Conservation (phyloP, 257 asterid species). For the Oldenlandia corymbosa region DNA sequence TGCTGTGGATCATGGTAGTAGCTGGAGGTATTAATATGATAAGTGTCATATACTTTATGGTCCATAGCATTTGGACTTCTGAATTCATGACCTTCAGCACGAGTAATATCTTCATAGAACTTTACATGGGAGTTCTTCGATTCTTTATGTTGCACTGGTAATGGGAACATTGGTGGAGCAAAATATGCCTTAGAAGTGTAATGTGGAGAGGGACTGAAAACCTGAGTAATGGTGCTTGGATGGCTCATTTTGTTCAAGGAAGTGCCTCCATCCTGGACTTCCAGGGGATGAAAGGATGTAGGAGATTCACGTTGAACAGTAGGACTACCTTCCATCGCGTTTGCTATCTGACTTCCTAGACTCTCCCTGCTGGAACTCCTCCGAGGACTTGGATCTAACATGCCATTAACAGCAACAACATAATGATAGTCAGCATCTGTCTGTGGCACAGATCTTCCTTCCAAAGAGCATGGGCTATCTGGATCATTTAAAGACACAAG, state of each 20-base stretch:
- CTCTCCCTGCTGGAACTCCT: constrained; percentile 70
- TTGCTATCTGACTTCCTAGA: constrained; percentile 34
- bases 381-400: constrained; percentile 40
- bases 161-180: constrained; percentile 35
- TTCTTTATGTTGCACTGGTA: constrained; percentile 25
- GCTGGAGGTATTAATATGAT: constrained; percentile 30
- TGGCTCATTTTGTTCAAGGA: constrained; percentile 23
- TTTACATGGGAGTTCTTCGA: constrained; percentile 26
- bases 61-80: constrained; percentile 23
- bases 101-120: constrained; percentile 26
- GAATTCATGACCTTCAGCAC: constrained; percentile 23
- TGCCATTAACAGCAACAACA: constrained; percentile 66
- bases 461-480: constrained; percentile 49
- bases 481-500: constrained; percentile 52
- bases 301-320: constrained; percentile 40
- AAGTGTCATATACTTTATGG: constrained; percentile 23
- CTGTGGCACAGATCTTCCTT: constrained; percentile 37
- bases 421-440: constrained; percentile 52
- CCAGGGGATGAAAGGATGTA: constrained; percentile 31
- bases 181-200: constrained; percentile 26
- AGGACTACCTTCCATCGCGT: constrained; percentile 32
- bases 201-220: constrained; percentile 28
- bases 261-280: constrained; percentile 31
- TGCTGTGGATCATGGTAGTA: constrained; percentile 27
- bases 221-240: constrained; percentile 25